Conservation (phyloP, 2,329 filamentous ascomycete genomes). For the Karstenula rhodostoma region DNA sequence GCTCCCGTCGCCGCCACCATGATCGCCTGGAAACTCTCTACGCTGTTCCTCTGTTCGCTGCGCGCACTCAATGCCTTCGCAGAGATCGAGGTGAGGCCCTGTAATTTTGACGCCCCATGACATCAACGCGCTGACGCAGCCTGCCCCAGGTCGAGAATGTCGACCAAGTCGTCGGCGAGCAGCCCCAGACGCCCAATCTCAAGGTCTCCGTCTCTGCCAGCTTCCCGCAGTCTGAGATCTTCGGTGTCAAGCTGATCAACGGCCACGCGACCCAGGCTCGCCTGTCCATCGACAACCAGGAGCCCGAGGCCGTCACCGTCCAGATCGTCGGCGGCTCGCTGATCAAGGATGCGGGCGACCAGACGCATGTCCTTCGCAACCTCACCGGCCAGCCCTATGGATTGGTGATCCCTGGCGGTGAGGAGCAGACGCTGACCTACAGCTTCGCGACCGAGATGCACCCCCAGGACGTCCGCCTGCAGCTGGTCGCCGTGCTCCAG, state of each 20-base stretch:
- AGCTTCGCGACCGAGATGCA: constrained; percentile 90
- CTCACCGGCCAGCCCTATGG: constrained; percentile 80
- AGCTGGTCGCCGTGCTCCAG: constrained; percentile 77
- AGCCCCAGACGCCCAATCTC: constrained; percentile 68
- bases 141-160: constrained; percentile 37
- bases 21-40: constrained; percentile 76
- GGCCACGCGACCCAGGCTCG: constrained; percentile 84
- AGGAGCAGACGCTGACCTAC: constrained; percentile 80
- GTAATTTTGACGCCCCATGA: constrained; percentile 39
- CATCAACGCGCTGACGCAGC: constrained; percentile 40
- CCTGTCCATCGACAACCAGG: constrained; percentile 84
- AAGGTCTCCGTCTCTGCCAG: constrained; percentile 64
- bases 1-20: constrained; percentile 57
- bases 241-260: constrained; percentile 95
- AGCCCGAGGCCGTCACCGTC: constrained; percentile 77
- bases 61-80: constrained; percentile 72
- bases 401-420: constrained; percentile 76
- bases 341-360: constrained; percentile 63
- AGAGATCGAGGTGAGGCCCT: constrained; percentile 65
- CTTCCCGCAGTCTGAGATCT: constrained; percentile 77
- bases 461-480: constrained; percentile 84
- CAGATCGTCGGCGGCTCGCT: constrained; percentile 80
- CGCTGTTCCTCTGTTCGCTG: constrained; percentile 75
- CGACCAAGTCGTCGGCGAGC: constrained; percentile 65
- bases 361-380: constrained; percentile 76